Conservation (phyloP, 257 asterid genomes). For the Ehretia macrophylla region DNA sequence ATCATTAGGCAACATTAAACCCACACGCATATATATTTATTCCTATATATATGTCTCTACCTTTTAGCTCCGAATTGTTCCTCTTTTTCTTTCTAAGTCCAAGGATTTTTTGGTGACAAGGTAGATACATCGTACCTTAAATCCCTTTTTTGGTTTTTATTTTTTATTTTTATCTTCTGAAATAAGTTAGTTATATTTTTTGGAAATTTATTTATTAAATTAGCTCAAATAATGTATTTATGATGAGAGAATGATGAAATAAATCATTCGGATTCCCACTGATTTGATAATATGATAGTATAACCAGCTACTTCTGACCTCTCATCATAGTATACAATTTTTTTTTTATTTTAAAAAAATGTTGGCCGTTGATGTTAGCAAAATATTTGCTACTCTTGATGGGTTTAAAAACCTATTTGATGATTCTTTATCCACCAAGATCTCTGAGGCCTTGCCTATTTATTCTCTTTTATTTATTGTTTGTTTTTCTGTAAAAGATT, state of each 20-base stretch:
- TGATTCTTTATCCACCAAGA: slow-evolving; percentile 63
- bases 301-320: slow-evolving; percentile 74
- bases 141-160: neutral
- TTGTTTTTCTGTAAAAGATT: neutral
- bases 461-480: neutral
- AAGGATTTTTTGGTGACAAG: slow-evolving; percentile 41
- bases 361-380: slow-evolving; percentile 42
- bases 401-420: slow-evolving; percentile 32
- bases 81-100: neutral
- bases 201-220: no score
- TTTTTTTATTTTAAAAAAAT: neutral
- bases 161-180: neutral
- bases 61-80: slow-evolving; percentile 24
- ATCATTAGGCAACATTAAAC: slow-evolving; percentile 44
- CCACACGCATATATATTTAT: slow-evolving; percentile 7
- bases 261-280: slow-evolving; percentile 74
- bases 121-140: slow-evolving; percentile 27
- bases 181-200: no score
- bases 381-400: slow-evolving; percentile 83
- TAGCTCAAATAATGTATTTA: no score
- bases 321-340: neutral
- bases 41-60: slow-evolving; percentile 29
- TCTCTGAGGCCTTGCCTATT: slow-evolving; percentile 48
- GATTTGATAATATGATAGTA: slow-evolving; percentile 37
- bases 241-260: slow-evolving; percentile 46